phyloP scores from a whole-genome alignment of 2,329 filamentous ascomycete genomes.

The Knoxdaviesia proteae region DNA sequence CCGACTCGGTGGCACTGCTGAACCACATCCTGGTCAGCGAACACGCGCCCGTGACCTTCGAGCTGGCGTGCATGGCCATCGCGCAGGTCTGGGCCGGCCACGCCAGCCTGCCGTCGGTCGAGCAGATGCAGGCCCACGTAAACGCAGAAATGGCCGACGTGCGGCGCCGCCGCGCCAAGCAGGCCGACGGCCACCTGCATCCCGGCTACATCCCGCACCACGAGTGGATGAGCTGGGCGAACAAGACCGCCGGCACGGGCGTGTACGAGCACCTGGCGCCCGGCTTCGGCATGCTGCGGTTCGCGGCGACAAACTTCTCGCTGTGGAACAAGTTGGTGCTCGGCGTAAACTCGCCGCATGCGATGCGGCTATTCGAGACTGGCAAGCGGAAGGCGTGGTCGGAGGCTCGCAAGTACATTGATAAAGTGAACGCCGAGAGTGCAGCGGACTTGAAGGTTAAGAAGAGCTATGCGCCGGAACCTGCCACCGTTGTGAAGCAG shows the following conservation, averaged over 20 bases:
- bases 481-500: no score
- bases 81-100: conserved; percentile 21
- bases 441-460: not conserved
- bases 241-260: conserved; percentile 20
- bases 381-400: conserved; percentile 18
- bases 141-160: not conserved
- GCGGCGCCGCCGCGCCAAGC: not conserved
- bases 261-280: conserved; percentile 19
- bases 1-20: conserved; percentile 22
- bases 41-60: conserved; percentile 15
- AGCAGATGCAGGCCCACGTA: conserved; percentile 14
- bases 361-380: conserved; percentile 18
- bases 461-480: no score
- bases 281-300: conserved; percentile 17
- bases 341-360: conserved; percentile 18
- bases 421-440: not conserved
- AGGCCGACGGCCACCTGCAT: not conserved
- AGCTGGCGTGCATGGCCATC: conserved; percentile 21
- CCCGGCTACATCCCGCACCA: conserved; percentile 10
- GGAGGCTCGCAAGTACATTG: conserved; percentile 15
- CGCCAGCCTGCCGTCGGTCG: conserved; percentile 13
- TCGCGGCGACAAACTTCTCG: conserved; percentile 17
- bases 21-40: conserved; percentile 15
- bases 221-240: conserved; percentile 18
- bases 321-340: conserved; percentile 17